These are phyloP conservation scores for Papilionanthe hybrid DNA, from an alignment of 116 monocot species.

Conservation along the genomic window DNA sequence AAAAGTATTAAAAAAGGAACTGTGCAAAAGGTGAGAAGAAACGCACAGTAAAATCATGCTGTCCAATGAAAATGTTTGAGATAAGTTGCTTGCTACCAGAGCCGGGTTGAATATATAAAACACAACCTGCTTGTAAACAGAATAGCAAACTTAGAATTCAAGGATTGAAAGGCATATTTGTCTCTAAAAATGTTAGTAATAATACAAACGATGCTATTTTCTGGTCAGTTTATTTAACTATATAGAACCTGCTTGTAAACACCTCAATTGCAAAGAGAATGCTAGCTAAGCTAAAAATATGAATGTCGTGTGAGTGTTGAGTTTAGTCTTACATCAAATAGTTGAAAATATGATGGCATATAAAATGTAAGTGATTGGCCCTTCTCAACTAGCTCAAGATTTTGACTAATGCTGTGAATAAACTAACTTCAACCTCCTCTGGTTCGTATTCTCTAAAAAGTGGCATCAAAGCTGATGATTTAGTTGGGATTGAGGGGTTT, in stretches of 20 bases:
- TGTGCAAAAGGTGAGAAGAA: not conserved
- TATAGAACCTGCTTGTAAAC: not conserved
- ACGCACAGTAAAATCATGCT: constrained; percentile 49
- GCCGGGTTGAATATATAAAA: constrained; percentile 63
- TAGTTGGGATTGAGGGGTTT: not conserved
- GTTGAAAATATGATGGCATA: not conserved
- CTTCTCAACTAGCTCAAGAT: not conserved
- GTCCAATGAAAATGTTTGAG: constrained; percentile 47
- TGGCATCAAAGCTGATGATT: not conserved
- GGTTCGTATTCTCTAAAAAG: not conserved
- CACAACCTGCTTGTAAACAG: constrained; percentile 32
- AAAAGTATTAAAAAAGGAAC: not conserved
- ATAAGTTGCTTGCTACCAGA: constrained; percentile 36
- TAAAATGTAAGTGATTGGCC: not conserved
- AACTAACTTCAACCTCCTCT: not conserved
- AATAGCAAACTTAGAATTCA: not conserved
- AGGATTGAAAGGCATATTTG: not conserved
- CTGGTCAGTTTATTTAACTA: not conserved
- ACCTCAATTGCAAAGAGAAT: not conserved
- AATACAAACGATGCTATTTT: not conserved
- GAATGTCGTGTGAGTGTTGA: not conserved
- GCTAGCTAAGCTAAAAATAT: not conserved
- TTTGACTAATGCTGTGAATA: not conserved
- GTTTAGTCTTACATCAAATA: not conserved
- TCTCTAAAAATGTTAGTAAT: not conserved